Evolutionary conservation across 345 rosid genomes (phyloP).

Genomic region (Corchorus capsularis): DNA sequence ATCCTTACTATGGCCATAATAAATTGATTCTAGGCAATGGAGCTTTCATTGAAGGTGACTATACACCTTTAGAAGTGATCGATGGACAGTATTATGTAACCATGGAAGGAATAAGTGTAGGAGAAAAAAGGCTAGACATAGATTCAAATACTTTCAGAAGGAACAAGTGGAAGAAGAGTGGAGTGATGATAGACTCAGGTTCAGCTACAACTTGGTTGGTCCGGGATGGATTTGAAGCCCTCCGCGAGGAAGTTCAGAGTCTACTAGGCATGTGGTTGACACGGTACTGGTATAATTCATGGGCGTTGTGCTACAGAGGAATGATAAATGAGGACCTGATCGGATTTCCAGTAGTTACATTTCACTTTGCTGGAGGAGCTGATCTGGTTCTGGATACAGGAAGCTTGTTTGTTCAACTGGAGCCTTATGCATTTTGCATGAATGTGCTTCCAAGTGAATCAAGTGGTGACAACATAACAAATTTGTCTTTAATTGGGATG

Average conservation of each 20-base stretch:
- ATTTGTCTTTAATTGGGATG: slow-evolving; percentile 36
- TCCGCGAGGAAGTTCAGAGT: slow-evolving; percentile 32
- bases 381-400: slow-evolving; percentile 38
- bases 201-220: slow-evolving; percentile 48
- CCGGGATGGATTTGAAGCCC: slow-evolving; percentile 35
- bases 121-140: slow-evolving; percentile 39
- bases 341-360: slow-evolving; percentile 44
- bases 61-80: slow-evolving; percentile 46
- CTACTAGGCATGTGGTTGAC: slow-evolving; percentile 30
- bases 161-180: slow-evolving; percentile 23
- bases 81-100: slow-evolving; percentile 39
- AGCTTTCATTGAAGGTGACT: slow-evolving; percentile 45
- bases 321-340: slow-evolving; percentile 27
- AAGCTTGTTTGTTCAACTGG: slow-evolving; percentile 43
- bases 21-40: slow-evolving; percentile 49
- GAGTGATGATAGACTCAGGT: slow-evolving; percentile 52
- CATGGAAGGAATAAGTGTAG: slow-evolving; percentile 55
- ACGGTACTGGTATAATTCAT: slow-evolving; percentile 3
- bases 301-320: slow-evolving; percentile 44
- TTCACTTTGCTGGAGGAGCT: slow-evolving; percentile 44
- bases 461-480: neutral
- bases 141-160: slow-evolving; percentile 36
- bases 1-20: slow-evolving; percentile 42
- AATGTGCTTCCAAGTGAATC: slow-evolving; percentile 26
- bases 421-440: slow-evolving; percentile 39